Conservation (phyloP, 2,329 filamentous ascomycete species). For the Chalara sp. region DNA sequence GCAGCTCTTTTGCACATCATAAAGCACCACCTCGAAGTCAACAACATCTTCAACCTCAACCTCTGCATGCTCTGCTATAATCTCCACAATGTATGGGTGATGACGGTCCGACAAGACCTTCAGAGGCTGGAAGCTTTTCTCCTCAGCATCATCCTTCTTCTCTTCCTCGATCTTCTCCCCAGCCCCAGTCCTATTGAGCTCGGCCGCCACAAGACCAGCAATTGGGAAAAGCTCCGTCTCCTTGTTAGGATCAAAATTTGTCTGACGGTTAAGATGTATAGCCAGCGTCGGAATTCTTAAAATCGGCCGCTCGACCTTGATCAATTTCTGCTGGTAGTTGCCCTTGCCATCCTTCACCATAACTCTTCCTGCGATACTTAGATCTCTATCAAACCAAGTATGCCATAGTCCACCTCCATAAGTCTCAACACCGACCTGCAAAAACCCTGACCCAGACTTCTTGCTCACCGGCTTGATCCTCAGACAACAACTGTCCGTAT, state of each 20-base stretch:
- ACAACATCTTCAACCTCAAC: constrained; percentile 66
- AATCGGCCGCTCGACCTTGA: constrained; percentile 87
- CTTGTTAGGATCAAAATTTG: constrained; percentile 91
- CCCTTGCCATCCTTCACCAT: constrained; percentile 71
- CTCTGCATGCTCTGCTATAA: constrained; percentile 74
- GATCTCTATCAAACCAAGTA: constrained; percentile 94
- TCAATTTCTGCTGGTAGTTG: constrained; percentile 72
- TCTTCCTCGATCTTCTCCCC: constrained; percentile 34
- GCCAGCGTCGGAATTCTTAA: constrained; percentile 89
- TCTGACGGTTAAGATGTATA: constrained; percentile 83
- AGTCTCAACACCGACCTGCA: constrained; percentile 93
- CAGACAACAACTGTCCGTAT: constrained; percentile 90
- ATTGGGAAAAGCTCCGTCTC: constrained; percentile 95
- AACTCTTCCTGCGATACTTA: constrained; percentile 82
- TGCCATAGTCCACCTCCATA: constrained; percentile 98
- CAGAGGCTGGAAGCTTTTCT: constrained; percentile 61
- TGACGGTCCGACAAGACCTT: constrained; percentile 75
- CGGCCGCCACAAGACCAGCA: constrained; percentile 75
- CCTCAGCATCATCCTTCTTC: constrained; percentile 28
- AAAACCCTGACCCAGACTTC: constrained; percentile 76
- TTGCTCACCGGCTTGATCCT: constrained; percentile 93
- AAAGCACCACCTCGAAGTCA: constrained; percentile 96
- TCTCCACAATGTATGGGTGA: constrained; percentile 77
- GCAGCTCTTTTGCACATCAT: constrained; percentile 87
- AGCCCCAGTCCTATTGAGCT: constrained; percentile 71